Percentiles rank a stretch among this genome's conserved stretches.
Conservation (phyloP, 345 rosid genomes). For the Lepidium aucheri region DNA sequence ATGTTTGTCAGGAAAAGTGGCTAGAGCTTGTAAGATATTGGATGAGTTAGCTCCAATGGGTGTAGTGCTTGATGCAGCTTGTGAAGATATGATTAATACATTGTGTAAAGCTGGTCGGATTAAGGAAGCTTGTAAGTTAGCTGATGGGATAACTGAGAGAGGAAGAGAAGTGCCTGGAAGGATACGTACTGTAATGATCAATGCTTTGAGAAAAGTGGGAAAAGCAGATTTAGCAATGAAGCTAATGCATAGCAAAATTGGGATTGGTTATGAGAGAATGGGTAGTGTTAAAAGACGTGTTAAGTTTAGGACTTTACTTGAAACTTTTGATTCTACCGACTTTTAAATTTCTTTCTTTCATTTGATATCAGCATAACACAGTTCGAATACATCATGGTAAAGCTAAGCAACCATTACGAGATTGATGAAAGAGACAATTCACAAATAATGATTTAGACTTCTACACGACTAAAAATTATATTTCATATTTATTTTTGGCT, state of each 20-base stretch:
- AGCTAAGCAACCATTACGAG: too few species aligned
- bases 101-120: slow-evolving; percentile 68
- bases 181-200: slow-evolving; percentile 60
- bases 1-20: slow-evolving; percentile 83
- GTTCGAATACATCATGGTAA: too few species aligned
- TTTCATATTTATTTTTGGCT: too few species aligned
- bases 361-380: too few species aligned
- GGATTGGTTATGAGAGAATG: slow-evolving; percentile 71
- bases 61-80: slow-evolving; percentile 63
- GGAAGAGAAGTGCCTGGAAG: slow-evolving; percentile 78
- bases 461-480: too few species aligned
- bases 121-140: slow-evolving; percentile 81
- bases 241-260: slow-evolving; percentile 85
- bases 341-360: background rate
- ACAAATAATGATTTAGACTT: too few species aligned
- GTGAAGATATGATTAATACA: slow-evolving; percentile 69
- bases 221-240: slow-evolving; percentile 73
- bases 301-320: slow-evolving; percentile 58
- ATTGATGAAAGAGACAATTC: too few species aligned
- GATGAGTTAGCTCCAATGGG: slow-evolving; percentile 90
- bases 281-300: slow-evolving; percentile 69
- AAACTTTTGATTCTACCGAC: background rate
- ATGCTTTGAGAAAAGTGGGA: slow-evolving; percentile 85
- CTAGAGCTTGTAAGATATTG: slow-evolving; percentile 78
- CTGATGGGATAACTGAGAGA: slow-evolving; percentile 77